Evolutionary conservation across 139 green algal genomes (phyloP).

Genomic region (Microglena sp.): DNA sequence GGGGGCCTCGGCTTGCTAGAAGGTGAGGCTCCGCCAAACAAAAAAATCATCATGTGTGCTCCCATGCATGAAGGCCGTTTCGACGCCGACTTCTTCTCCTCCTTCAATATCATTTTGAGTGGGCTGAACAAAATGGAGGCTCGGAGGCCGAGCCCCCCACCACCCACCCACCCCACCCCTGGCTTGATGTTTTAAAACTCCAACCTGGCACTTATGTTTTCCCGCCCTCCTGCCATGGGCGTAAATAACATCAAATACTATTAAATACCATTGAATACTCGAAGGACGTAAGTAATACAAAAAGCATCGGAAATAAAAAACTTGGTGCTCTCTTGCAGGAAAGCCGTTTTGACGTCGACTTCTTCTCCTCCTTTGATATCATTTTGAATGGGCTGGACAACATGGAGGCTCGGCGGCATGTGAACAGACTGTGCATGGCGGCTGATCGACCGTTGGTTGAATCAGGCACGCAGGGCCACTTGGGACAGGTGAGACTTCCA

Average conservation of each 20-base stretch:
- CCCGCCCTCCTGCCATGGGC: no score
- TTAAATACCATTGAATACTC: no score
- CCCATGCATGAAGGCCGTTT: conserved; percentile 52
- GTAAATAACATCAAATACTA: no score
- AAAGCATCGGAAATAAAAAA: no score
- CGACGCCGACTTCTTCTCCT: conserved; percentile 76
- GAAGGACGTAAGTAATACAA: no score
- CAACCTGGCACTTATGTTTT: no score
- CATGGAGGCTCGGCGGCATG: conserved; percentile 55
- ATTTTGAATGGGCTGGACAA: conserved; percentile 99
- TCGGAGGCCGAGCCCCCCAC: no score
- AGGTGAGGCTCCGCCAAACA: no score
- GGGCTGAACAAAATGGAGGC: conserved; percentile 94
- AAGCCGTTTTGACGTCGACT: conserved; percentile 70
- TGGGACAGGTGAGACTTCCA: conserved; percentile 70
- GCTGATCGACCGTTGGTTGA: conserved; percentile 84
- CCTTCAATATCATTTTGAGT: conserved; percentile 92
- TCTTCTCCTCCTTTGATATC: conserved; percentile 81
- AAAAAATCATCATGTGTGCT: no score
- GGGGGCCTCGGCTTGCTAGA: no score
- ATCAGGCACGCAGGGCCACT: conserved; percentile 85
- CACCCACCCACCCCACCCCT: background rate
- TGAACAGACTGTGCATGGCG: conserved; percentile 85
- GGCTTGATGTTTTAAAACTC: background rate
- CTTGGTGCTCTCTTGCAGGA: conserved; percentile 36